These are phyloP conservation scores for Cercophora sp. DNA, from an alignment of 495 filamentous ascomycete species.

Conservation along the genomic window DNA sequence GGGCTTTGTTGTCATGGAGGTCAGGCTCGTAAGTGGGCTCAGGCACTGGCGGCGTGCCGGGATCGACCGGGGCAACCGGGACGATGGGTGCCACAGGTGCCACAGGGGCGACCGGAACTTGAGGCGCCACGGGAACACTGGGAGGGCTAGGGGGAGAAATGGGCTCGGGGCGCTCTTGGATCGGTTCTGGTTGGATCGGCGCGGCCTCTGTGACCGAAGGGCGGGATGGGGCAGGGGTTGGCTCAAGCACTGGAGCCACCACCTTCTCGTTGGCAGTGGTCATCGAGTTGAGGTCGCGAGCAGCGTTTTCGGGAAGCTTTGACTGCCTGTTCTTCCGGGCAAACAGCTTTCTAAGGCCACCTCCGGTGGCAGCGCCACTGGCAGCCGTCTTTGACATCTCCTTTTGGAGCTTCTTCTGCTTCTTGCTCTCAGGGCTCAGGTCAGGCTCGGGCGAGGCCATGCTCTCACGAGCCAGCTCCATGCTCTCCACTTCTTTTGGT, in stretches of 20 bases:
- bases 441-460: constrained; percentile 44
- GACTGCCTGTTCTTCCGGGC: constrained; percentile 55
- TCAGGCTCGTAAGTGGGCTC: constrained; percentile 43
- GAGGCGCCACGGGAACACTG: background rate
- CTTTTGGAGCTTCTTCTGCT: constrained; percentile 52
- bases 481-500: constrained; percentile 34
- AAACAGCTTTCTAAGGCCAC: constrained; percentile 61
- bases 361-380: constrained; percentile 21
- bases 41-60: constrained; percentile 18
- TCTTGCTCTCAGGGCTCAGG: constrained; percentile 43
- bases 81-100: constrained; percentile 5
- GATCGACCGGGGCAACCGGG: constrained; percentile 5
- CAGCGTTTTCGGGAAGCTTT: constrained; percentile 46
- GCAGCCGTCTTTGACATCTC: constrained; percentile 44
- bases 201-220: background rate
- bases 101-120: constrained; percentile 4
- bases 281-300: constrained; percentile 37
- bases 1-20: constrained; percentile 39
- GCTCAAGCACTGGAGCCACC: constrained; percentile 18
- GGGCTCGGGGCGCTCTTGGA: constrained; percentile 27
- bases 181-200: background rate
- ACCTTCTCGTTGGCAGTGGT: constrained; percentile 19
- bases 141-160: background rate
- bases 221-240: constrained; percentile 17
- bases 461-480: constrained; percentile 37